Base-by-base conservation (phyloP, 805 yeast genomes). In the Starmerella stigmatis region DNA sequence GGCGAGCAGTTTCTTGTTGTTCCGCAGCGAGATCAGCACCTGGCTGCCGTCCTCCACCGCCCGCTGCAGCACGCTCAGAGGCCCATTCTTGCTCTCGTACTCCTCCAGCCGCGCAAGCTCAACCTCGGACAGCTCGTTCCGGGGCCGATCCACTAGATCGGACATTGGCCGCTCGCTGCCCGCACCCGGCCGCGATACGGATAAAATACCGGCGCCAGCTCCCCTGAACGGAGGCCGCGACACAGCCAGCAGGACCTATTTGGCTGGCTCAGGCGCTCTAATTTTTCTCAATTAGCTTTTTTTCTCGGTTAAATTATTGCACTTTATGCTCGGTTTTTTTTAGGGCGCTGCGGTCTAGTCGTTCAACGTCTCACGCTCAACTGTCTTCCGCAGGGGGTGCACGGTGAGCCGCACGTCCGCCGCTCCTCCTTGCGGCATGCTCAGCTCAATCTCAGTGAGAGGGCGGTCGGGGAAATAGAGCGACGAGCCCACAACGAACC, bases 1-100 rank as follows among this genome's bases (percentile, higher is more conserved):
- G 2, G 88, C 95, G 25, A 92, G 73, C 32, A 92, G 70, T 64
- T 92, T 92, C 60, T 88, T 96, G 63, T 89, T 88, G 62, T 92
- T 92, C 59, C 99, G 74, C 49, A 94, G 75, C 17, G 95, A 84
- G 49, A 92, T 82, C 47, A 92, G 74, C 4, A 92, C 85, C 21
- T 86, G 85, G 2, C 82, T 73, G 42, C 78, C 79, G 44, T 76
- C 73, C 49, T 78, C 73, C 32, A 86, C 81, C 0, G 97, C 86
- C 37, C 79, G 78, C 54, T 86, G 85, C n/a, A 92, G 73, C 22
- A 92, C 70, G 3, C 89, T 77, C 72, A 92, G 73, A 12, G 99
- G 99, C 0, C 98, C 98, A 64, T 86, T 75, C 47, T 75, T 71
- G 58, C 85, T 83, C 61, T 89, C 96, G 59, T 79, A 86, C 59